These are phyloP conservation scores for Arthrobotrys megalospora DNA, from an alignment of 2,329 filamentous ascomycete genomes.

Conservation along the genomic window DNA sequence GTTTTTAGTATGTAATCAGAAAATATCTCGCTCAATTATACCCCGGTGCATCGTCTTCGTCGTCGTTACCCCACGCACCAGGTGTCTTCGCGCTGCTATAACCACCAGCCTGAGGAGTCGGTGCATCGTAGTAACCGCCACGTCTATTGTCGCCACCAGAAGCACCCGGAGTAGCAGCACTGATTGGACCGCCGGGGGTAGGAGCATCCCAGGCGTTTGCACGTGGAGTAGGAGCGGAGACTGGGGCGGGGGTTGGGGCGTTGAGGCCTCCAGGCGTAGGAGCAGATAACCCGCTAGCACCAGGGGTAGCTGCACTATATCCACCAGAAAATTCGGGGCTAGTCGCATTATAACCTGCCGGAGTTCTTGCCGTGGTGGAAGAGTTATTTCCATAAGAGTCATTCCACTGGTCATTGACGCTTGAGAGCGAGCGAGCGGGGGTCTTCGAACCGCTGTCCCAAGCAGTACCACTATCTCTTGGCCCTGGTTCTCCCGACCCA, in stretches of 20 bases:
- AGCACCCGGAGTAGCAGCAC: slow-evolving; percentile 71
- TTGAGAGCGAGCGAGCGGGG: slow-evolving; percentile 74
- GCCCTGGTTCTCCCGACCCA: slow-evolving; percentile 69
- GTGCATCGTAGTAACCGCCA: slow-evolving; percentile 72
- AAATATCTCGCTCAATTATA: slow-evolving; percentile 31
- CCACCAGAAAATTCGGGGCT: slow-evolving; percentile 63
- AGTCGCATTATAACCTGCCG: slow-evolving; percentile 63
- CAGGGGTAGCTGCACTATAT: slow-evolving; percentile 75
- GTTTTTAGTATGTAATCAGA: background rate
- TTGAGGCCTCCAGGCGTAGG: slow-evolving; percentile 77
- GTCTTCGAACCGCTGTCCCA: slow-evolving; percentile 82
- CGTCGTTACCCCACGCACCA: slow-evolving; percentile 56
- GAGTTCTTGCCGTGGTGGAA: slow-evolving; percentile 65
- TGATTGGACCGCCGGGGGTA: slow-evolving; percentile 70
- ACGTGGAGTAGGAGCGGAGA: slow-evolving; percentile 78
- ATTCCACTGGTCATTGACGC: slow-evolving; percentile 73
- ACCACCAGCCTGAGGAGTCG: slow-evolving; percentile 71
- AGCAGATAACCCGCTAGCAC: slow-evolving; percentile 75
- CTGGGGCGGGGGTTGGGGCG: slow-evolving; percentile 69
- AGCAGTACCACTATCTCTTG: slow-evolving; percentile 72
- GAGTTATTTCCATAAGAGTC: slow-evolving; percentile 71
- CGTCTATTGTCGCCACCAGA: slow-evolving; percentile 62
- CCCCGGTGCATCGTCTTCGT: slow-evolving; percentile 55
- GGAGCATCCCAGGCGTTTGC: slow-evolving; percentile 70
- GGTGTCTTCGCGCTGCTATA: slow-evolving; percentile 71